These are phyloP conservation scores for Stramenopiles sp. DNA, from an alignment of 352 stramenopile species.

Conservation along the genomic window DNA sequence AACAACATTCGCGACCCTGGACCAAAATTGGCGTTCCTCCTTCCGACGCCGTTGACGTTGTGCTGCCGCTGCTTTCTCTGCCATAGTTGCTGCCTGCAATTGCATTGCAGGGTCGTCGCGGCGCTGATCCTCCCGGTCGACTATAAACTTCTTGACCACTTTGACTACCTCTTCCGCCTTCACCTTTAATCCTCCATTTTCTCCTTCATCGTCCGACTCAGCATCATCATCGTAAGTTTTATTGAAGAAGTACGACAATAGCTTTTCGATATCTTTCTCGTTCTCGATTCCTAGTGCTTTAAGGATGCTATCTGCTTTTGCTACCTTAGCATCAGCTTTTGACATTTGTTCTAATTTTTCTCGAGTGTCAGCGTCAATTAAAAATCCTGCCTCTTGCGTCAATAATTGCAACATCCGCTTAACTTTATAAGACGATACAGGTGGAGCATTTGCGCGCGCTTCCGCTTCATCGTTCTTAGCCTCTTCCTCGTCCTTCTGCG, in stretches of 20 bases:
- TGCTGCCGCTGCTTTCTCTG: conserved; percentile 2
- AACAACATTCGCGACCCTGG: conserved; percentile 45
- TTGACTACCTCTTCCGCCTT: background rate
- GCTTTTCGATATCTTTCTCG: conserved; percentile 53
- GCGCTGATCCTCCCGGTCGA: conserved; percentile 21
- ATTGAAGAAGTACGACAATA: conserved; percentile 42
- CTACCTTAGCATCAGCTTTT: conserved; percentile 38
- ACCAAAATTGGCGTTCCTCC: conserved; percentile 52
- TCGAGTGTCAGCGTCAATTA: conserved; percentile 52
- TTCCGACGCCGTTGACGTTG: conserved; percentile 6
- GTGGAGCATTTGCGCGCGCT: background rate
- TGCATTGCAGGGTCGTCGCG: conserved; percentile 23
- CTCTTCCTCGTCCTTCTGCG: conserved; percentile 9
- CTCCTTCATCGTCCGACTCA: conserved; percentile 16
- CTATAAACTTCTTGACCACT: conserved; percentile 9
- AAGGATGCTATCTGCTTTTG: conserved; percentile 64
- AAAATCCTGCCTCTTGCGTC: conserved; percentile 52
- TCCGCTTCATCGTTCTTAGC: conserved; percentile 29
- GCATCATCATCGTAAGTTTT: conserved; percentile 23
- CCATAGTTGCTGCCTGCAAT: conserved; percentile 22
- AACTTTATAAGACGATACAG: conserved; percentile 49
- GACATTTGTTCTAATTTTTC: conserved; percentile 45
- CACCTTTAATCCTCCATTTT: conserved; percentile 28
- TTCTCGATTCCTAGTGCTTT: conserved; percentile 51
- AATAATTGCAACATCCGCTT: conserved; percentile 66